These are phyloP conservation scores for Gorgonomyces haynaldii DNA, from an alignment of 192 early-diverging fungal genomes.

Conservation along the genomic window DNA sequence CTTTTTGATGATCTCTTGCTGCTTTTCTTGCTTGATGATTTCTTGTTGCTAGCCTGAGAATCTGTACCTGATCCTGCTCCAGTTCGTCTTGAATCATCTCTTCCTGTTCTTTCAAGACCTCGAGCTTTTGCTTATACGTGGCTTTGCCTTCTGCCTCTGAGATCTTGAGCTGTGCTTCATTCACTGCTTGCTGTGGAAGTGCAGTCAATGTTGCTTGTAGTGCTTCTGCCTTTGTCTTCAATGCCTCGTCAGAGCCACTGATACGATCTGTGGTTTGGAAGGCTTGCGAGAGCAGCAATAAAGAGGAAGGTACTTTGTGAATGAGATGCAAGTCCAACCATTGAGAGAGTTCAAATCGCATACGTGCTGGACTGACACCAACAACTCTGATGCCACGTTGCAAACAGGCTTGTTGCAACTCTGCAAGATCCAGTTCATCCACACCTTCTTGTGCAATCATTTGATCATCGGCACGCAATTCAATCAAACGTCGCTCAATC, in stretches of 20 bases:
- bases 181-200: conserved; percentile 78
- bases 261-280: conserved; percentile 43
- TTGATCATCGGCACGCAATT: conserved; percentile 81
- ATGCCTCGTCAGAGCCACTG: conserved; percentile 23
- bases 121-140: conserved; percentile 87
- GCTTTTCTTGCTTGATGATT: conserved; percentile 45
- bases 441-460: conserved; percentile 78
- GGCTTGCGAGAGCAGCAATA: conserved; percentile 83
- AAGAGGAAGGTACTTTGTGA: conserved; percentile 80
- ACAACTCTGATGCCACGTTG: conserved; percentile 80
- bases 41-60: conserved; percentile 34
- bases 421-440: conserved; percentile 75
- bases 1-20: conserved; percentile 41
- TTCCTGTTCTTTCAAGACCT: conserved; percentile 90
- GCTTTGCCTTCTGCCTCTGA: conserved; percentile 77
- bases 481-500: conserved; percentile 75
- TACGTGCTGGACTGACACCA: conserved; percentile 79
- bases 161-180: conserved; percentile 80
- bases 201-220: conserved; percentile 85
- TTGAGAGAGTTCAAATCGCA: conserved; percentile 78
- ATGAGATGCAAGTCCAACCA: conserved; percentile 92
- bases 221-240: conserved; percentile 54
- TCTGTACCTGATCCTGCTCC: conserved; percentile 59
- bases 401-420: conserved; percentile 76
- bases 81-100: conserved; percentile 92